Evolutionary conservation across 2,329 filamentous ascomycete species (phyloP).

Genomic region (Epichloe sibirici): DNA sequence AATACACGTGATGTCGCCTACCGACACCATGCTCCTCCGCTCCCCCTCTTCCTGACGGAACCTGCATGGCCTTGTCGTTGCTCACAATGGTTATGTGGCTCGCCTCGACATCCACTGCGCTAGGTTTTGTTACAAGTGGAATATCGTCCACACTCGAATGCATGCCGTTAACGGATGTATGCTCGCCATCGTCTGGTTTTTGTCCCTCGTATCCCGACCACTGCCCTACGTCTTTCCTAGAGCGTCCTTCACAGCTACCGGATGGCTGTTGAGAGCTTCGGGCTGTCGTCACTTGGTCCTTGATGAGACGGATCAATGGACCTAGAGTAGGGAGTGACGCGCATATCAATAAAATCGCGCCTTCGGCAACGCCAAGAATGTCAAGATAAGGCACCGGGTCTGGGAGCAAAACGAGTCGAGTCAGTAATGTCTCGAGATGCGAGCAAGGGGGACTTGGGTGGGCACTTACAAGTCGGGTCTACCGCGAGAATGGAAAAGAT

Average conservation of each 20-base stretch:
- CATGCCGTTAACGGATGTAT: constrained; percentile 9
- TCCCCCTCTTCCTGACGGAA: neutral
- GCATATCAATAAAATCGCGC: constrained; percentile 14
- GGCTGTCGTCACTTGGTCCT: constrained; percentile 7
- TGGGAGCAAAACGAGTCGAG: neutral
- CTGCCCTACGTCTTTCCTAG: constrained; percentile 2
- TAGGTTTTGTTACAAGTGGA: constrained; percentile 10
- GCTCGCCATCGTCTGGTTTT: constrained; percentile 11
- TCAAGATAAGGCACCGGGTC: constrained; percentile 13
- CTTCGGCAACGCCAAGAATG: constrained; percentile 14
- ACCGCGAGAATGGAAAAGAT: constrained; percentile 12
- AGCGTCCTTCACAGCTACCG: neutral
- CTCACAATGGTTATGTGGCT: neutral
- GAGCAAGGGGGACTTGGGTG: neutral
- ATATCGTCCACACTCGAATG: constrained; percentile 15
- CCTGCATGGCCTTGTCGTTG: neutral
- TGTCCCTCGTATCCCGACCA: constrained; percentile 7
- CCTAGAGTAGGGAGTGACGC: constrained; percentile 14
- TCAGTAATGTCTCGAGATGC: neutral
- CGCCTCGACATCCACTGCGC: neutral
- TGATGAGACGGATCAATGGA: constrained; percentile 11
- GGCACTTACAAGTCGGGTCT: constrained; percentile 14
- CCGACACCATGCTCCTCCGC: neutral
- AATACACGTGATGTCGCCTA: neutral
- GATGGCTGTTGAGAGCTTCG: constrained; percentile 4